Percentiles rank a stretch among this genome's conserved stretches.
Evolutionary conservation across 2,329 filamentous ascomycete genomes (phyloP).

Genomic region (Colletotrichum liaoningense): DNA sequence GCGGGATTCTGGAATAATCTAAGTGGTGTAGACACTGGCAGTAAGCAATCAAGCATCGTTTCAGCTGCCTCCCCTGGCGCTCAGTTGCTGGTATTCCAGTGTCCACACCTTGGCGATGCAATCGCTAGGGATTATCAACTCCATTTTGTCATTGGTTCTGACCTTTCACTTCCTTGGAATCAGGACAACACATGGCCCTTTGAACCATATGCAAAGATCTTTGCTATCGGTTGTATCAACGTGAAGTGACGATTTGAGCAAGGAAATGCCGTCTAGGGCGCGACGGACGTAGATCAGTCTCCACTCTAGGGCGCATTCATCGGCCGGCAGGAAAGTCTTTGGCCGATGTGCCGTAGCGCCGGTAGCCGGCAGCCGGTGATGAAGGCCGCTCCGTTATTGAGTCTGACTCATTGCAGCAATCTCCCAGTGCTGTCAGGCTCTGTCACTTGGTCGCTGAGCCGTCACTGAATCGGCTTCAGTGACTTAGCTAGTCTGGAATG

Average conservation of each 20-base stretch:
- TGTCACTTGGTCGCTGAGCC: background rate
- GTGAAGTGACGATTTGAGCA: too few relatives aligned
- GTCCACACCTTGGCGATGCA: too few relatives aligned
- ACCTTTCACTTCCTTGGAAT: too few relatives aligned
- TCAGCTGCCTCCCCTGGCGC: background rate
- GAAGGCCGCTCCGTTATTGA: background rate
- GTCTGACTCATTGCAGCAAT: background rate
- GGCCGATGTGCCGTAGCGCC: background rate
- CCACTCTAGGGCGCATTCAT: background rate
- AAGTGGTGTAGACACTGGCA: background rate
- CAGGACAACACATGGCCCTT: too few relatives aligned
- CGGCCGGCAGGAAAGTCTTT: background rate
- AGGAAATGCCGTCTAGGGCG: too few relatives aligned
- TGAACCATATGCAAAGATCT: too few relatives aligned
- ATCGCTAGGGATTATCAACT: too few relatives aligned
- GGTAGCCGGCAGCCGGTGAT: background rate
- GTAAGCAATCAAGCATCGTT: background rate
- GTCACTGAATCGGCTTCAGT: background rate
- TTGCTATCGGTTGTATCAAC: too few relatives aligned
- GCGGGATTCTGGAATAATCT: background rate
- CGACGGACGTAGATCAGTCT: background rate
- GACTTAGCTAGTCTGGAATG: background rate
- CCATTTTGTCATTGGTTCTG: too few relatives aligned
- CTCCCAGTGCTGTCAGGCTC: background rate
- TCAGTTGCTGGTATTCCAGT: background rate